Evolutionary conservation across 176 grass and related monocot genomes (phyloP), one percentile per base, ranked within the genome.

Genomic region (Oryza brachyantha): DNA sequence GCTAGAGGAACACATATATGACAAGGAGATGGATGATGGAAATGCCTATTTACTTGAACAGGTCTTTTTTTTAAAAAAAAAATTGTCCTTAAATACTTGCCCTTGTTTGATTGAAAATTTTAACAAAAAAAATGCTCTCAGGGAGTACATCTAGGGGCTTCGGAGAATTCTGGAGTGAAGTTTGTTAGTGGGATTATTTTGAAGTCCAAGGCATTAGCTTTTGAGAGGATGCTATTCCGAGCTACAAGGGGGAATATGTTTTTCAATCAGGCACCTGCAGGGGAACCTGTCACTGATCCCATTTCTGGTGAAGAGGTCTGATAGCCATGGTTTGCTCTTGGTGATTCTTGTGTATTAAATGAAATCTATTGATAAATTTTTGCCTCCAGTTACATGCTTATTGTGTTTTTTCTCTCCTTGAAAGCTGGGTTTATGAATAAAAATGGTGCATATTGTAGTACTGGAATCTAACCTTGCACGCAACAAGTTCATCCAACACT

Each of bases 171-270:
- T 84, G 92, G 96, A 54, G 85, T 96, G 70, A 95, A 86, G 88
- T 99, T 99, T 75, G 91, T 99, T 66, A 91, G 92, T 86, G 96
- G 96, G 59, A 96, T 99, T 75, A 89, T 99, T 87, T 84, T 86
- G 21, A 89, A 94, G 73, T 91, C 86, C 14, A 99, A 99, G 84
- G 96, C 85, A 91, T 81, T 99, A 78, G 76, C 68, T 77, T 99
- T 99, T 96, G 96, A 99, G 64, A 88, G 84, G 83, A 99, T 99
- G 96, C 86, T 99, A 81, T 99, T 99, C 82, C 88, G 96, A 85
- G 84, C 96, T 75, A 99, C 92, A 25, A 91, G 96, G 73, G 96
- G 96, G 38, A 99, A 99, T 87, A 91, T 99, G 96, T 82, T 96
- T 60, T 99, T 96, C 81, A 99, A 99, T 87, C 90, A 90, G 59